Conservation (phyloP, 1,284 basidiomycete genomes). For the Pseudozyma tsukubaensis region DNA sequence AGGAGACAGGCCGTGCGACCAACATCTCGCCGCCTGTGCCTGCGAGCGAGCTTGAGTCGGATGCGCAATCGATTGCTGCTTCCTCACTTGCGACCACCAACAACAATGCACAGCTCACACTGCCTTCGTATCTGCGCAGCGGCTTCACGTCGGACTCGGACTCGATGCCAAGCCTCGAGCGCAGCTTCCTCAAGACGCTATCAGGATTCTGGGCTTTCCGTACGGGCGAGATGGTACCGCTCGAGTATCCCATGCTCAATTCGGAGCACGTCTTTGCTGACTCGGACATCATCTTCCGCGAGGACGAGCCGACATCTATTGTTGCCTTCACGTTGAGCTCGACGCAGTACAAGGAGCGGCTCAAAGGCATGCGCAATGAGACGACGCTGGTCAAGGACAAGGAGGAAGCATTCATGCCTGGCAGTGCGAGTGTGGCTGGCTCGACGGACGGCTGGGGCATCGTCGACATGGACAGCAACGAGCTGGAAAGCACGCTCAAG, state of each 20-base stretch:
- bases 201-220: conserved; percentile 76
- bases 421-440: conserved; percentile 72
- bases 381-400: conserved; percentile 30
- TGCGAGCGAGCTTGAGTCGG: conserved; percentile 52
- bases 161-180: conserved; percentile 48
- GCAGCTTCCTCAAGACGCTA: conserved; percentile 79
- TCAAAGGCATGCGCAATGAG: conserved; percentile 53
- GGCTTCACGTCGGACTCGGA: conserved; percentile 49
- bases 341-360: conserved; percentile 76
- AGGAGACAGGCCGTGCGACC: conserved; percentile 31
- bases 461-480: conserved; percentile 38
- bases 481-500: conserved; percentile 57
- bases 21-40: conserved; percentile 28
- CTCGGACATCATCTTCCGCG: conserved; percentile 86
- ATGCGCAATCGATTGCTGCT: conserved; percentile 47
- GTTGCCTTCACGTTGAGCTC: conserved; percentile 95
- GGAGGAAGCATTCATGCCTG: conserved; percentile 71
- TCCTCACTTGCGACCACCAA: conserved; percentile 41
- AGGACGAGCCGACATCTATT: conserved; percentile 97
- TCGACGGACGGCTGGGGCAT: conserved; percentile 44
- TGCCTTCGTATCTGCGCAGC: conserved; percentile 47
- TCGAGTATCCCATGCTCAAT: conserved; percentile 72
- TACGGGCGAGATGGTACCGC: conserved; percentile 72
- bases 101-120: conserved; percentile 31
- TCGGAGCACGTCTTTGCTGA: conserved; percentile 82